phyloP scores from a whole-genome alignment of 257 asterid genomes.

The Solanum habrochaites region DNA sequence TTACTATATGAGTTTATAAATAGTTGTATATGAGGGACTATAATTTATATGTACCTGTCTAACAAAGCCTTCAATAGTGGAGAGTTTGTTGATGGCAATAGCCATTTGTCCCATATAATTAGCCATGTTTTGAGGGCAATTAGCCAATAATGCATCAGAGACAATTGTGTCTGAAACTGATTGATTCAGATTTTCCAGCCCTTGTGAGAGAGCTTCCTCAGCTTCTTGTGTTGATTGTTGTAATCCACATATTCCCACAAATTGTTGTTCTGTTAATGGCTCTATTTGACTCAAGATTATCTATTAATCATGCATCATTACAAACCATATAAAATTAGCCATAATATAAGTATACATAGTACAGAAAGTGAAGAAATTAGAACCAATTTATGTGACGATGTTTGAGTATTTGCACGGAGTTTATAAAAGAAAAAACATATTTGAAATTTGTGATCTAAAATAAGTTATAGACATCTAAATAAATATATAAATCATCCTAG shows the following conservation, averaged over 20 bases:
- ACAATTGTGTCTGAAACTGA: conserved; percentile 49
- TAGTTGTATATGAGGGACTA: not conserved
- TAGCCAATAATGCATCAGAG: conserved; percentile 62
- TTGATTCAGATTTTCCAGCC: conserved; percentile 49
- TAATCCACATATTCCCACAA: conserved; percentile 43
- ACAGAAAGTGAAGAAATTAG: not conserved
- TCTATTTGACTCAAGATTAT: conserved; percentile 49
- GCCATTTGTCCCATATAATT: conserved; percentile 68
- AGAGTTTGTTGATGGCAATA: conserved; percentile 63
- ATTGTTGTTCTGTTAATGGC: conserved; percentile 64
- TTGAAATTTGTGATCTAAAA: not conserved
- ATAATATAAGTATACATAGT: not conserved
- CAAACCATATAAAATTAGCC: not conserved
- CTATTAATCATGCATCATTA: conserved; percentile 11
- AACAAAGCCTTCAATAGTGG: conserved; percentile 66
- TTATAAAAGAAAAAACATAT: not conserved
- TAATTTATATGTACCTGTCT: conserved; percentile 43
- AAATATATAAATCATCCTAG: rapidly evolving
- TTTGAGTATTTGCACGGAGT: not conserved
- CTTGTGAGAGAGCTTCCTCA: conserved; percentile 69
- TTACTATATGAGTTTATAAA: not conserved
- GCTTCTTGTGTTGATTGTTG: conserved; percentile 72
- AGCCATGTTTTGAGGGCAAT: conserved; percentile 37
- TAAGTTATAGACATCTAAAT: too few relatives aligned
- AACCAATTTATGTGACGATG: not conserved